Evolutionary conservation across 352 stramenopile species (phyloP), one percentile per base, ranked within the genome.

Genomic region (Pythium graminicola): DNA sequence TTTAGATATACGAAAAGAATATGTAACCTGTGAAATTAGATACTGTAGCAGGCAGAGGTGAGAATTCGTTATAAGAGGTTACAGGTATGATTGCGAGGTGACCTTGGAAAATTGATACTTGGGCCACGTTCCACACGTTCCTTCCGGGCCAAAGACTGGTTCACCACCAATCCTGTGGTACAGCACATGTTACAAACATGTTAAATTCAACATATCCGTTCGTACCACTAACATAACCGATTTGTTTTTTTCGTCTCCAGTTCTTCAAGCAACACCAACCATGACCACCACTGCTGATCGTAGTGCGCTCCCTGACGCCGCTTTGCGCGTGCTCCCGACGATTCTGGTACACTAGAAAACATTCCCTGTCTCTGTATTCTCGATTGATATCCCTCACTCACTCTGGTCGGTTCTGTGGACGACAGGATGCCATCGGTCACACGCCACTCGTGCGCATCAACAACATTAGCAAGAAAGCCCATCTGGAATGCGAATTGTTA

Each of bases 381-480:
- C 6, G 20, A 55, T 11, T 13, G 11, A 2, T 16, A 11, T 57
- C 10, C 33, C 1, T 31, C 16, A 23, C 27, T 16, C 11, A 32
- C 28, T 6, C 0, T n/a, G 23, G 19, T 38, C 38, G 7, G 4
- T 13, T 26, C n/a, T 24, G 16, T 6, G 2, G 3, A 8, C 9
- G 17, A 16, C 38, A 47, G 40, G 40, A 47, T 22, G 40, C 40
- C 22, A 47, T 47, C 22, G 95, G 95, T 43, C 93, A 97, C 69
- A 98, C 95, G 57, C 95, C 95, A 26, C 70, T 98, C 22, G 89
- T 99, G 46, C 85, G 90, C 28, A 73, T 98, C 9, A 92, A 96
- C 59, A 81, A 81, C 45, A 80, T 97, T 41, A 69, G 73, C 22
- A 60, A 72, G 43, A 87, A 87, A 61, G 68, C 85, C 19, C 72